phyloP scores from a whole-genome alignment of 2,329 filamentous ascomycete genomes.

The Scortechinia acanthostroma region DNA sequence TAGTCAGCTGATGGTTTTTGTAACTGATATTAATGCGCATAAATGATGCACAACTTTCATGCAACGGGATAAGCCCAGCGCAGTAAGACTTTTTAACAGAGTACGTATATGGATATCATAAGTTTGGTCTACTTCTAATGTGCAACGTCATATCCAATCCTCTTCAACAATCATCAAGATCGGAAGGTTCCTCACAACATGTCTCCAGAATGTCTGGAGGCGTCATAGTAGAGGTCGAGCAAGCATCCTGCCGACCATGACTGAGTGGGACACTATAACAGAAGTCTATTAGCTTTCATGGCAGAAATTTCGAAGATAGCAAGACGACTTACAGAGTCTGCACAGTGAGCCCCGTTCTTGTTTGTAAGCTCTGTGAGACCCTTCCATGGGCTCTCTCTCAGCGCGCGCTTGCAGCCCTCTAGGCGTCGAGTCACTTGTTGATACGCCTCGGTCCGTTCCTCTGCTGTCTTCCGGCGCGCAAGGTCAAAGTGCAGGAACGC shows the following conservation, averaged over 20 bases:
- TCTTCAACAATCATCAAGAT: no score
- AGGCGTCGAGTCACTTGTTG: conserved; percentile 86
- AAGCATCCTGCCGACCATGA: conserved; percentile 93
- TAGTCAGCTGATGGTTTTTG: no score
- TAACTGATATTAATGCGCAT: no score
- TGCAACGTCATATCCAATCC: no score
- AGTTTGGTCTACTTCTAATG: no score
- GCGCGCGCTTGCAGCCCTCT: conserved; percentile 76
- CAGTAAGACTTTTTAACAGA: no score
- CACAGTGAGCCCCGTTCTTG: conserved; percentile 75
- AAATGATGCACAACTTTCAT: no score
- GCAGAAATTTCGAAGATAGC: conserved; percentile 5
- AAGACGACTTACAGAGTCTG: conserved; percentile 66
- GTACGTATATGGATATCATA: no score
- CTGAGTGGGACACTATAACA: conserved; percentile 79
- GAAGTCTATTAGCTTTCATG: conserved; percentile 16
- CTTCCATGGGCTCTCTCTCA: conserved; percentile 76
- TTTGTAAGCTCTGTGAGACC: conserved; percentile 90
- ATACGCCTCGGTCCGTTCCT: conserved; percentile 70
- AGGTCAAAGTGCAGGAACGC: conserved; percentile 88
- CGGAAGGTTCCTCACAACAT: no score
- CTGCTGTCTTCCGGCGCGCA: conserved; percentile 50
- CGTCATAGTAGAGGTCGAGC: conserved; percentile 94
- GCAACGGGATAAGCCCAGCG: no score
- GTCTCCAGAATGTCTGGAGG: no score